Base-by-base conservation (phyloP, 2,329 filamentous ascomycete genomes). In the Apiospora arundinis region DNA sequence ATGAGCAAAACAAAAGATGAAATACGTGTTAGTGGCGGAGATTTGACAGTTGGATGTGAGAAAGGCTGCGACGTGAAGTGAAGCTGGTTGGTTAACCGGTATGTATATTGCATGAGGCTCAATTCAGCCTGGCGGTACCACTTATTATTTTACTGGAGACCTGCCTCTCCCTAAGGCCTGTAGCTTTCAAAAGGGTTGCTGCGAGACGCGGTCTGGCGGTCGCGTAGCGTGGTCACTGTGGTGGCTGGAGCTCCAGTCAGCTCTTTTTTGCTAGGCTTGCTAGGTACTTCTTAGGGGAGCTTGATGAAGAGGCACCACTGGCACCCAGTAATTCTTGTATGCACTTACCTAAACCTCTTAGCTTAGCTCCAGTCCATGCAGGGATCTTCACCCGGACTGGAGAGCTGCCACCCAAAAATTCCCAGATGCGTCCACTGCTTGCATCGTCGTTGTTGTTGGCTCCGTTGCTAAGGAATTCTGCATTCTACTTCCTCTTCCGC, bases 381-480 rank as follows among this genome's bases (percentile, higher is more conserved):
- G 56, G 56, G 56, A 63, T 63, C 56, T 63, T 40, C 32, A 37
- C n/a, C 25, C 52, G 25, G 28, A 60, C 48, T n/a, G 16, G 56
- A 63, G 56, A 63, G 56, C 56, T 63, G 66, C 23, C 66, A 25
- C 66, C 66, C 66, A 68, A 68, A 68, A 68, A 68, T 68, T 68
- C 66, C 66, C 66, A 48, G 66, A 68, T 68, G 66, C 66, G 66
- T 63, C 56, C 56, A 63, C 28, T 60, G 28, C 32, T 37, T 63
- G 56, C 56, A 63, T 63, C 56, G 56, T 63, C 32, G 56, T 40
- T 63, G 56, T 63, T 63, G 44, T 45, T 68, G 66, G 66, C 66
- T 68, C 44, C 44, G 66, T 48, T 48, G 46, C 66, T 48, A 28
- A 37, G 46, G 44, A 37, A 37, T 32, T 32, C 32, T 48, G 23